Evolutionary conservation across 192 early-diverging fungal species (phyloP).

Genomic region (Nowakowskiella sp.): DNA sequence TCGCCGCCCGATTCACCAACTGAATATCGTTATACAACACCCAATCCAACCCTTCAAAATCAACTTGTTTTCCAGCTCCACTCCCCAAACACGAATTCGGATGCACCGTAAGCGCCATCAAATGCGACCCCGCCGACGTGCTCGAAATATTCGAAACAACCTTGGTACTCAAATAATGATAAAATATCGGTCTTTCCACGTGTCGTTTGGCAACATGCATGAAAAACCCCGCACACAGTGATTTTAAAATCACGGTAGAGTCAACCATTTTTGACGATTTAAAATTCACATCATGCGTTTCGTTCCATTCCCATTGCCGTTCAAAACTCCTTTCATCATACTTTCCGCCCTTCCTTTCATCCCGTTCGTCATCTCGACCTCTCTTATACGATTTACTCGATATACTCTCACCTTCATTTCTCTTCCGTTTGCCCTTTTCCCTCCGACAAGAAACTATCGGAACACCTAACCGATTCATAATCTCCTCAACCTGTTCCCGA

Average conservation of each 20-base stretch:
- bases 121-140: not conserved
- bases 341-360: no score
- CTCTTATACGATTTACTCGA: no score
- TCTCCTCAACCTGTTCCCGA: constrained; percentile 31
- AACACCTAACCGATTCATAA: constrained; percentile 26
- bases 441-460: constrained; percentile 11
- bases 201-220: constrained; percentile 46
- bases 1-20: constrained; percentile 38
- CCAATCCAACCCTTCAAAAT: constrained; percentile 30
- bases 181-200: constrained; percentile 27
- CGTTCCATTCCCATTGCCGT: constrained; percentile 3
- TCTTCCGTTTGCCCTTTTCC: not conserved
- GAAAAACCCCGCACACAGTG: constrained; percentile 45
- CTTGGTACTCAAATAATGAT: constrained; percentile 29
- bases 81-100: constrained; percentile 25
- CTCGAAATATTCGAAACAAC: constrained; percentile 1
- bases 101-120: constrained; percentile 30
- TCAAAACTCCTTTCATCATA: no score
- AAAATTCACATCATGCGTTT: constrained; percentile 1
- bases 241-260: constrained; percentile 28
- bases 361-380: no score
- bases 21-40: constrained; percentile 46
- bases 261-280: constrained; percentile 16
- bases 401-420: constrained; percentile 9
- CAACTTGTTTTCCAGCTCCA: not conserved